Evolutionary conservation across 805 yeast species (phyloP).

Genomic region (Lachancea meyersii): DNA sequence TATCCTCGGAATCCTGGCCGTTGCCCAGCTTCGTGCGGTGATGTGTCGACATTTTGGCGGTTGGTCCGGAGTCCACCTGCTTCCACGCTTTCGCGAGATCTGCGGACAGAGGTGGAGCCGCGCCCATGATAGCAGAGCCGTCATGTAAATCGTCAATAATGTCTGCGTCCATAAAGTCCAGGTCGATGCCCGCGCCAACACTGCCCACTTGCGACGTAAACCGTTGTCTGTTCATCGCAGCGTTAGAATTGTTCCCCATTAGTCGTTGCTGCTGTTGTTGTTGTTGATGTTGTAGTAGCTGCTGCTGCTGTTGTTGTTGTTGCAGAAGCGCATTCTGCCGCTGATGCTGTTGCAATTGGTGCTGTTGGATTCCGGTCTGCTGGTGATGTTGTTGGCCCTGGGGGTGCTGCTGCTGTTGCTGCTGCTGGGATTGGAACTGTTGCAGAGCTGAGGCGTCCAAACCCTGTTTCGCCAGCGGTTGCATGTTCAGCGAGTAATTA

Average conservation of each 20-base stretch:
- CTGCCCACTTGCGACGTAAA: constrained; percentile 8
- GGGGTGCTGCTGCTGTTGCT: constrained; percentile 16
- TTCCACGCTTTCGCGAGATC: constrained; percentile 8
- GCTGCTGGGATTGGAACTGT: constrained; percentile 15
- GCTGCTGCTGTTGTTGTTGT: constrained; percentile 16
- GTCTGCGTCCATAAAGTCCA: constrained; percentile 23
- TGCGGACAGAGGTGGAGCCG: constrained; percentile 3
- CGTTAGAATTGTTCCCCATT: background rate
- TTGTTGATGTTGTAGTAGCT: constrained; percentile 11
- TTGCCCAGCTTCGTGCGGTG: constrained; percentile 2
- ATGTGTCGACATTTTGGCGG: constrained; percentile 5
- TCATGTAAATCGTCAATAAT: constrained; percentile 13
- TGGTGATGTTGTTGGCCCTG: constrained; percentile 18
- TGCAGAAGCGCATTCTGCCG: constrained; percentile 12
- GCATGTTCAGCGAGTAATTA: constrained; percentile 17
- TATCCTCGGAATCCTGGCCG: constrained; percentile 9
- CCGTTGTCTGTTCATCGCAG: background rate
- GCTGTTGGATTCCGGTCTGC: constrained; percentile 5
- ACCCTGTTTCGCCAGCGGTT: constrained; percentile 3
- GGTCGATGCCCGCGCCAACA: constrained; percentile 16
- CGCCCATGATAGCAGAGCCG: constrained; percentile 8
- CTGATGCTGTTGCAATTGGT: constrained; percentile 11
- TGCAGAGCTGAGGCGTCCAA: constrained; percentile 7
- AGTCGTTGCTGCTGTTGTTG: constrained; percentile 7
- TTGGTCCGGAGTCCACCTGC: constrained; percentile 4